Base-by-base conservation (phyloP, 768 basidiomycete species). In the Antrodiella citrinella region DNA sequence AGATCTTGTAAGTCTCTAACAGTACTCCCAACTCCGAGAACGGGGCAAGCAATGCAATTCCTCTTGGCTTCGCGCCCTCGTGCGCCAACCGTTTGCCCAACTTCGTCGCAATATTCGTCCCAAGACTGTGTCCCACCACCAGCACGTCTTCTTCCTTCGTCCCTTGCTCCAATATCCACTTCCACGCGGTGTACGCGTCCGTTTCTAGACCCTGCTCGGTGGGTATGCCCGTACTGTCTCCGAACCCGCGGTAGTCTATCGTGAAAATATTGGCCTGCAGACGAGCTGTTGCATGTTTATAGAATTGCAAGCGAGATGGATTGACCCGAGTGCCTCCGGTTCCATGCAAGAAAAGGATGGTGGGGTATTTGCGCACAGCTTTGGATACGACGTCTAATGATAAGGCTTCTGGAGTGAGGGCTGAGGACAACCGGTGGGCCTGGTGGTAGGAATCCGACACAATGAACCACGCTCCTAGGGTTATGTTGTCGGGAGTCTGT, bases 211-310 rank as follows among this genome's bases (percentile, higher is more conserved):
- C 95, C 10, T 63, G 65, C 64, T 94, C 86, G 21, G 77, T 82
- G 0, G 95, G 95, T 0, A 66, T 65, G 0, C 91, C 91, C 1
- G 78, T 75, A 49, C 91, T 94, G 60, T 97, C 93, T 1, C 72
- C 95, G 59, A 86, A 98, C 1, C 94, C 94, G 45, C 94, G 80
- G 63, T 97, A 98, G 67, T 98, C 95, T 26, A 91, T 80, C 1
- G 81, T 82, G 21, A 97, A 69, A 12, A 96, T 83, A 63, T 94
- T 94, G 18, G 77, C 77, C 15, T 71, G 69, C 4, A 90, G 68
- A 1, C 84, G 76, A 2, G 82, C 76, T 0, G 86, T 74, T 59
- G 84, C 83, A 0, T 77, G 72, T 15, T 73, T 67, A 61, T 91
- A 91, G 35, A 82, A 74, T 15, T 72, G 74, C n/a, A 93, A 71